Conservation (phyloP, 208 protist genomes). For the Leishmania turanica region DNA sequence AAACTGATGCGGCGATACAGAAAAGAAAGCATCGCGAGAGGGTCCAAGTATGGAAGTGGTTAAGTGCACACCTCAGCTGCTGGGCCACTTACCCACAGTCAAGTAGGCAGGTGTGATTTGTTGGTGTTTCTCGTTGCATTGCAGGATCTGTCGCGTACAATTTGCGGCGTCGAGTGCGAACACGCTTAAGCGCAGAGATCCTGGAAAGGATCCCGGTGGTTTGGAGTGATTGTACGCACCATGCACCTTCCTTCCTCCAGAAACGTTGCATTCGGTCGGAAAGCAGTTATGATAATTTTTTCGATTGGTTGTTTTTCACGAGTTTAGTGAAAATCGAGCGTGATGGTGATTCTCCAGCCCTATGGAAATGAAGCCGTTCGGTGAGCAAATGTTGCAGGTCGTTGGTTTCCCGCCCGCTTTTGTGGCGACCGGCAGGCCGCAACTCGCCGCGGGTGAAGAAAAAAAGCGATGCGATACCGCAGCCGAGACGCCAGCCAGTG, state of each 20-base stretch:
- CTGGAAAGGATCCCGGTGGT: not conserved
- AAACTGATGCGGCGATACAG: not conserved
- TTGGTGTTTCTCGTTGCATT: not conserved
- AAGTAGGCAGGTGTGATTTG: not conserved
- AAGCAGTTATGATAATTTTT: not conserved
- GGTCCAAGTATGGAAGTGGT: not conserved
- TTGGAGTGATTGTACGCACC: not conserved
- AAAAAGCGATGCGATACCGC: not conserved
- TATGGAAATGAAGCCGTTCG: not conserved
- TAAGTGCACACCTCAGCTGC: not conserved
- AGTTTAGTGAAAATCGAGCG: not conserved
- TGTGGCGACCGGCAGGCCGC: not conserved
- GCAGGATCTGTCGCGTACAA: not conserved
- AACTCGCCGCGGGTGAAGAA: not conserved
- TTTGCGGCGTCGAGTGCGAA: not conserved
- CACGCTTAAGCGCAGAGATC: not conserved
- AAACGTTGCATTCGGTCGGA: accelerated
- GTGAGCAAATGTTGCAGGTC: not conserved
- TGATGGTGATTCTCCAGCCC: not conserved
- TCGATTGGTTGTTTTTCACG: not conserved
- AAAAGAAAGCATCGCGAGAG: not conserved
- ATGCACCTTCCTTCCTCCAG: not conserved
- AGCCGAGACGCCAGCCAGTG: not conserved
- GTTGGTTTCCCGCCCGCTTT: not conserved
- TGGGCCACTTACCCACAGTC: not conserved